Percentiles rank a stretch among this genome's conserved stretches.
These are phyloP conservation scores for Ehretia macrophylla DNA, from an alignment of 257 asterid species.

Conservation along the genomic window DNA sequence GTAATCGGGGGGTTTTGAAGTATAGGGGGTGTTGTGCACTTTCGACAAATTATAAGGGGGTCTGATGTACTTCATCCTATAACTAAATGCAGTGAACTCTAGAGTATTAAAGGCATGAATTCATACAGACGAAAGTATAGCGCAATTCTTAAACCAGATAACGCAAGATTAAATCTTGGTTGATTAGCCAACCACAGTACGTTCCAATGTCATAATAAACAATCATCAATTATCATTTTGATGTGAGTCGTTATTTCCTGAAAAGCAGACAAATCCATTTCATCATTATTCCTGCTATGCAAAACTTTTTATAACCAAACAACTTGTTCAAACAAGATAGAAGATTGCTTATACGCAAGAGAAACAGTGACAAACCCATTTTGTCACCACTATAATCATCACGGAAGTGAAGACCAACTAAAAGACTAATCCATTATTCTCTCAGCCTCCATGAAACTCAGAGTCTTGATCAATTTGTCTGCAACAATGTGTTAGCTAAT, in stretches of 20 bases:
- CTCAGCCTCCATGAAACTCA: constrained; percentile 82
- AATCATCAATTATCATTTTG: no score
- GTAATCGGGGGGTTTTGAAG: no score
- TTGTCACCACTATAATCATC: constrained; percentile 78
- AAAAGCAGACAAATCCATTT: constrained; percentile 15
- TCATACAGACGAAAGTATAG: no score
- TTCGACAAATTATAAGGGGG: no score
- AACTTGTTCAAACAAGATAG: neutral
- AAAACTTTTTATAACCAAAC: neutral
- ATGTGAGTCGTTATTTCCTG: constrained; percentile 73
- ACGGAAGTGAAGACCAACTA: constrained; percentile 94
- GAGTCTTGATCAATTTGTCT: constrained; percentile 90
- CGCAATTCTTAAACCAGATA: no score
- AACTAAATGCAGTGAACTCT: no score
- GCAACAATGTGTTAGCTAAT: constrained; percentile 11
- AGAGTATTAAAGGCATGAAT: no score
- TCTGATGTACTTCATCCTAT: no score
- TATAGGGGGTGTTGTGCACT: no score
- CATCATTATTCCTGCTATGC: constrained; percentile 10
- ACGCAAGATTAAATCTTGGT: no score
- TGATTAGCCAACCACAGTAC: no score
- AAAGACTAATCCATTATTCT: constrained; percentile 93
- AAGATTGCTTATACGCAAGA: constrained; percentile 68
- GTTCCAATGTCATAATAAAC: no score
- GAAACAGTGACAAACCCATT: constrained; percentile 86